Evolutionary conservation across 306 rosid species (phyloP), one percentile per base, ranked within the genome.

Genomic region (Albizia julibrissin): DNA sequence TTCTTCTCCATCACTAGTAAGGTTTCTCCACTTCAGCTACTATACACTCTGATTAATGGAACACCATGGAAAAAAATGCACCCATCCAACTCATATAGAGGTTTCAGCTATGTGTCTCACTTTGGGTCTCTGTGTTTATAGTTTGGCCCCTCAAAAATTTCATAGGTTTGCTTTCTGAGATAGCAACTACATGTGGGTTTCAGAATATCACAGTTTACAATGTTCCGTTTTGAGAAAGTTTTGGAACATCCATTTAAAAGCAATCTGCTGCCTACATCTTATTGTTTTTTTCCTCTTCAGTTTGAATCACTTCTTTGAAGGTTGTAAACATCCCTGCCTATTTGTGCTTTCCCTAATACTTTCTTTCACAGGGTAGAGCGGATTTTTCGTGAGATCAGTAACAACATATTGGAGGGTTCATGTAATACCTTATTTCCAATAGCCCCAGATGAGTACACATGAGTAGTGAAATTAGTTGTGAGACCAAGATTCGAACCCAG

Each of bases 301-400:
- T 73, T 61, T 80, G 67, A 61, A 50, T 14, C 47, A 59, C 69
- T 80, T 73, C 69, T 64, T 42, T 42, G 13, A 74, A 80, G 52
- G n/a, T 74, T 58, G 72, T 61, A 37, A 49, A 1, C 29, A 3
- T 62, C 49, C n/a, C n/a, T 43, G 22, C 5, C 12, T 43, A 2
- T 40, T 40, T 42, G 9, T 42, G 27, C n/a, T 70, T 70, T 70
- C 2, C 21, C 33, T 12, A 33, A 72, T 62, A 77, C 86, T 83
- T 69, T 74, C 80, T 85, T 66, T 86, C 69, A 68, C 77, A 95
- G 99, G 99, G 94, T 91, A 79, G 99, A 95, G 61, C 86, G 91
- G 81, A 92, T 95, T 72, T 95, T 86, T 79, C 97, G 94, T 11
- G 99, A 95, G 89, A 88, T 95, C 85, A 89, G 89, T 84, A 68